Evolutionary conservation across 257 asterid species (phyloP).

Genomic region (Lithospermum erythrorhizon): DNA sequence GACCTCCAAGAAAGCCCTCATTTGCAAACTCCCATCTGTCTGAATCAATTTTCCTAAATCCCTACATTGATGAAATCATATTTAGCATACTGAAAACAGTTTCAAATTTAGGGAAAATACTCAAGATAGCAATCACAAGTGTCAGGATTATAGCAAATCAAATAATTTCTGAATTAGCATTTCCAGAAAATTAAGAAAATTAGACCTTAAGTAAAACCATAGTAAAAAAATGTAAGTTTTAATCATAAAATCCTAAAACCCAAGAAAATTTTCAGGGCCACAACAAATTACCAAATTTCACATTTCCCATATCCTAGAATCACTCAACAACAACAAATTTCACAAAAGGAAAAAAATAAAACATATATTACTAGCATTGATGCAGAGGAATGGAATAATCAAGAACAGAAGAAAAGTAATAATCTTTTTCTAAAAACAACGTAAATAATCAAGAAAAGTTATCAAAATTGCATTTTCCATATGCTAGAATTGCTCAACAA

Average conservation of each 20-base stretch:
- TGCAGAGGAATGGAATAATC: no score
- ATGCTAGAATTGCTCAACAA: no score
- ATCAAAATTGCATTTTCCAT: no score
- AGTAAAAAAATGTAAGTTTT: no score
- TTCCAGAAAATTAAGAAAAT: no score
- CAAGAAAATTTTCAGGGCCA: no score
- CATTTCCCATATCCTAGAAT: neutral
- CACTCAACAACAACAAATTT: neutral
- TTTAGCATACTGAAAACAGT: neutral
- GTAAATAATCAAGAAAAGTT: no score
- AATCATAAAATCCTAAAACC: no score
- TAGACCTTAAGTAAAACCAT: no score
- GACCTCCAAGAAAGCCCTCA: conserved; percentile 85
- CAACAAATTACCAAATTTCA: no score
- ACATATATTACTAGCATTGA: neutral
- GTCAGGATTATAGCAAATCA: neutral
- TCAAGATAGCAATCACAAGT: neutral
- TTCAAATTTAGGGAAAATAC: neutral
- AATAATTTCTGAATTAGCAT: no score
- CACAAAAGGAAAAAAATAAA: neutral
- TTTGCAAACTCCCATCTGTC: conserved; percentile 95
- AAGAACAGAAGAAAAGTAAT: neutral
- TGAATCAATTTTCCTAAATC: conserved; percentile 82
- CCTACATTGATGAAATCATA: conserved; percentile 37
- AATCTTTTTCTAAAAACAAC: neutral